A percentile compares a stretch with the other conserved stretches of the same genome.
Conservation (phyloP, 305 asterid genomes). For the Rubia occidens region DNA sequence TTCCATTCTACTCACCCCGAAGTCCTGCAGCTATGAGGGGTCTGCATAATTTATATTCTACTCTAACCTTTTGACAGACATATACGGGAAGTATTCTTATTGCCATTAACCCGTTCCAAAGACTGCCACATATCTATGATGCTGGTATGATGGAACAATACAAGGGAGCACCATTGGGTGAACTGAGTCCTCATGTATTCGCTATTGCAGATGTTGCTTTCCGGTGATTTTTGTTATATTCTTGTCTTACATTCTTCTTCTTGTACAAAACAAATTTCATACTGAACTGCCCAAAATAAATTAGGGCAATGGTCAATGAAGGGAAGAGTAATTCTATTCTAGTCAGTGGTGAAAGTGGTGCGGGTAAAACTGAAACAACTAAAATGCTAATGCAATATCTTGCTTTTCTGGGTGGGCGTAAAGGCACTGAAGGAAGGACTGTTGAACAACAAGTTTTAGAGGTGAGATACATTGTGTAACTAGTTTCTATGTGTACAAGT, state of each 20-base stretch:
- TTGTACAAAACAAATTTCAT: slow-evolving; percentile 18
- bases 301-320: slow-evolving; percentile 79
- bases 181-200: slow-evolving; percentile 79
- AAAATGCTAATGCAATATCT: slow-evolving; percentile 97
- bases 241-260: slow-evolving; percentile 10
- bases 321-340: slow-evolving; percentile 79
- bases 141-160: slow-evolving; percentile 76
- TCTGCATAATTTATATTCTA: slow-evolving; percentile 28
- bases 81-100: slow-evolving; percentile 88
- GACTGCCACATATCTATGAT: slow-evolving; percentile 74
- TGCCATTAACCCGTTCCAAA: slow-evolving; percentile 86
- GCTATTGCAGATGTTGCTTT: slow-evolving; percentile 81
- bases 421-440: slow-evolving; percentile 82
- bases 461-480: slow-evolving; percentile 34
- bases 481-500: background rate
- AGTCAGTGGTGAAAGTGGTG: slow-evolving; percentile 97
- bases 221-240: slow-evolving; percentile 36
- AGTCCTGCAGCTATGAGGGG: slow-evolving; percentile 22
- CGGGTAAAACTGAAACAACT: slow-evolving; percentile 94
- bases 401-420: slow-evolving; percentile 89
- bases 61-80: slow-evolving; percentile 53
- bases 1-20: slow-evolving; percentile 17
- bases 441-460: slow-evolving; percentile 97
- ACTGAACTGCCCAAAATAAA: slow-evolving; percentile 31
- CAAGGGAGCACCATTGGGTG: slow-evolving; percentile 78